Base-by-base conservation (phyloP, 441 rosid species). In the Isatis lusitanica region DNA sequence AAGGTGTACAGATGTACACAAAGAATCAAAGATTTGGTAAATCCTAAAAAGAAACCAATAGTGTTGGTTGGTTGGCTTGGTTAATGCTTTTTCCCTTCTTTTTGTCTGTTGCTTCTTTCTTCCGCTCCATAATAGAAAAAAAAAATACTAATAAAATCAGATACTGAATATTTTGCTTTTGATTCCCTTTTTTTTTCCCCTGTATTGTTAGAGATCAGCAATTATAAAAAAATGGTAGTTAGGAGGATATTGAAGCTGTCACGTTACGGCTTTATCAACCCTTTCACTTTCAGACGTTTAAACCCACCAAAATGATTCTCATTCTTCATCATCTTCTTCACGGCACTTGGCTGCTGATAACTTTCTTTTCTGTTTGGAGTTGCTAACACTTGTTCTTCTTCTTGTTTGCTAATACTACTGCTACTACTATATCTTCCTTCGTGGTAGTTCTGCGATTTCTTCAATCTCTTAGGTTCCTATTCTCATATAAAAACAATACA, bases 231-330 rank as follows among this genome's bases (percentile, higher is more conserved):
- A 72, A 66, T 40, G 46, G 74, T 33, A 26, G 80, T 77, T 72
- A 77, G 72, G 63, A 65, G 64, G 75, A 70, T 52, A 21, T 2
- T 44, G 80, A 65, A 70, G 76, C 75, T 70, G 68, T 70, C 79
- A 76, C 75, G 72, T 65, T 76, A 71, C 46, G 80, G 80, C 65
- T 47, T 73, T 51, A 87, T 71, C 0, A 93, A 91, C 60, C 94
- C 94, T 86, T 83, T 89, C 39, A 90, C 85, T 81, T 89, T 96
- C 65, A 91, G 86, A 63, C 92, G 97, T 83, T 85, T 96, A 17
- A 90, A 94, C 66, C 89, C 90, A 57, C 83, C 83, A 68, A 70
- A 74, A 59, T 87, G 80, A 47, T 74, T 77, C 70, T 79, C 72
- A 13, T 79, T 75, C 74, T 70, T 83, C 70, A 75, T 78, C 74